Conservation (phyloP, 2,329 filamentous ascomycete species). For the Knoxdaviesia proteae region DNA sequence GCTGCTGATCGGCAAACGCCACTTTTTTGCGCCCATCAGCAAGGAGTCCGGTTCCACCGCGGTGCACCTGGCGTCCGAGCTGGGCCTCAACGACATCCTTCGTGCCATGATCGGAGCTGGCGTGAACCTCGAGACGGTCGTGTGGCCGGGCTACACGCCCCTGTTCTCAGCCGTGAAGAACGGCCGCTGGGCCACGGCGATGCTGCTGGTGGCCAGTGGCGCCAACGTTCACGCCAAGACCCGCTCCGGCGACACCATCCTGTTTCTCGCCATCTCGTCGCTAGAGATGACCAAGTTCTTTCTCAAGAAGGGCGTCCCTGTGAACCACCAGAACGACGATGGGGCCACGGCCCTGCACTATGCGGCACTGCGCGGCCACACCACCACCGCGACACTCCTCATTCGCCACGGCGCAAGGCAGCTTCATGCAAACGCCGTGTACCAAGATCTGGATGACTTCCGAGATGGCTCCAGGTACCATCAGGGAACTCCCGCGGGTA, state of each 20-base stretch:
- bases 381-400: constrained; percentile 10
- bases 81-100: constrained; percentile 9
- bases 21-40: constrained; percentile 2
- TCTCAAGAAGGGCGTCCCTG: constrained; percentile 6
- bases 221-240: constrained; percentile 7
- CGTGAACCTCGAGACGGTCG: constrained; percentile 7
- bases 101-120: constrained; percentile 8
- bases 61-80: constrained; percentile 10
- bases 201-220: constrained; percentile 8
- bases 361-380: constrained; percentile 7
- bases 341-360: constrained; percentile 11
- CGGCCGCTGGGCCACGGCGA: constrained; percentile 8
- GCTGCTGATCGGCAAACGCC: constrained; percentile 6
- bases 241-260: constrained; percentile 6
- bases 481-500: constrained; percentile 9
- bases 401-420: constrained; percentile 7
- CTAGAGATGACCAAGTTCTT: constrained; percentile 7
- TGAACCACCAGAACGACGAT: constrained; percentile 8
- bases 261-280: constrained; percentile 6
- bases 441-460: constrained; percentile 6
- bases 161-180: constrained; percentile 10
- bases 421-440: constrained; percentile 8
- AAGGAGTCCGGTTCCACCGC: constrained; percentile 9
- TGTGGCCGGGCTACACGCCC: constrained; percentile 9
- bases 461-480: constrained; percentile 6